Percentiles rank a stretch among this genome's conserved stretches.
Evolutionary conservation across 495 filamentous ascomycete species (phyloP).

Genomic region (Hyphodiscus hymeniophilus): DNA sequence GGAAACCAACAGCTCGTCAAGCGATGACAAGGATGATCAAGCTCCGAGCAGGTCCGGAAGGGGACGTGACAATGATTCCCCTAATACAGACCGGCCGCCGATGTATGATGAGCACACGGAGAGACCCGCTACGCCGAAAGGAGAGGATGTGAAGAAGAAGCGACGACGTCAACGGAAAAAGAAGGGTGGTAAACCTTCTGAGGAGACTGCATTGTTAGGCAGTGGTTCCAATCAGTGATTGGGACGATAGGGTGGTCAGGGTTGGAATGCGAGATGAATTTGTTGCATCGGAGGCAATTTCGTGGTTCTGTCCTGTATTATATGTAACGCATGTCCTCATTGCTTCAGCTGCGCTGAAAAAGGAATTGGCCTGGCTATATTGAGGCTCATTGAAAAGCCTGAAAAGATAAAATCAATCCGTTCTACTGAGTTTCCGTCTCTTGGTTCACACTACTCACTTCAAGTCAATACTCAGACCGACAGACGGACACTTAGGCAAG

Average conservation of each 20-base stretch:
- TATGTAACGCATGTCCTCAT: too few relatives aligned
- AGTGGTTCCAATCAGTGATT: constrained; percentile 2
- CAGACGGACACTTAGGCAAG: too few relatives aligned
- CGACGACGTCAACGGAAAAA: constrained; percentile 16
- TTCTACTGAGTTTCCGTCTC: too few relatives aligned
- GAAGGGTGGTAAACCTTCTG: constrained; percentile 14
- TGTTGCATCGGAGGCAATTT: constrained; percentile 4
- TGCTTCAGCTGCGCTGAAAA: background rate
- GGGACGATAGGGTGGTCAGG: background rate
- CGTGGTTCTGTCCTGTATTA: background rate
- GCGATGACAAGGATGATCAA: background rate
- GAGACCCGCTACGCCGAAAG: background rate
- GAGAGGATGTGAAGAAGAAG: constrained; percentile 21
- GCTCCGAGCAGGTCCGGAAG: background rate
- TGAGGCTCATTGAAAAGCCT: too few relatives aligned
- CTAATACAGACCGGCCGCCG: background rate
- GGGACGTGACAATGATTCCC: background rate
- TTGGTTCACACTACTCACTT: too few relatives aligned
- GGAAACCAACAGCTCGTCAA: constrained; percentile 12
- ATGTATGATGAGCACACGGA: constrained; percentile 2
- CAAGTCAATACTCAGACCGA: too few relatives aligned
- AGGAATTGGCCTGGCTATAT: too few relatives aligned
- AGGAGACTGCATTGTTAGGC: constrained; percentile 3
- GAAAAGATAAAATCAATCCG: too few relatives aligned
- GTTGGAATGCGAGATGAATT: too few relatives aligned